Evolutionary conservation across 768 basidiomycete species (phyloP).

Genomic region (Chalciporus chontae): DNA sequence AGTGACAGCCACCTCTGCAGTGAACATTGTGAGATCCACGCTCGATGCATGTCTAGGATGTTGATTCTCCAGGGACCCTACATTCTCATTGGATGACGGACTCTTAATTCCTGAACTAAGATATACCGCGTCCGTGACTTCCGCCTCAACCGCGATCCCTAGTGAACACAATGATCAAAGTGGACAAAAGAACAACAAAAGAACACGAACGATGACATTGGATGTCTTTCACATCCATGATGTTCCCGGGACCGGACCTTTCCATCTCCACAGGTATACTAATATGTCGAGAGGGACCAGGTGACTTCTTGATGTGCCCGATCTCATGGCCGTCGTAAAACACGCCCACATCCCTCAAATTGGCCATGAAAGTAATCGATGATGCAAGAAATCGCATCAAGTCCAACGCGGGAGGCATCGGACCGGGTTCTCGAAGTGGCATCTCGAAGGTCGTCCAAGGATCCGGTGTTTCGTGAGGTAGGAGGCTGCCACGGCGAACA

Average conservation of each 20-base stretch:
- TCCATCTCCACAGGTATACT: constrained; percentile 53
- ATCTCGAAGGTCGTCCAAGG: constrained; percentile 83
- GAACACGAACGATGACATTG: constrained; percentile 31
- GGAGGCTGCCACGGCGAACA: constrained; percentile 65
- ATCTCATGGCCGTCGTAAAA: constrained; percentile 73
- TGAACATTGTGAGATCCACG: constrained; percentile 27
- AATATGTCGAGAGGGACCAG: constrained; percentile 45
- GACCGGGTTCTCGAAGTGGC: constrained; percentile 69
- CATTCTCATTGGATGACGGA: not conserved
- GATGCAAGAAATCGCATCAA: constrained; percentile 85
- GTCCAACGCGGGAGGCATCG: constrained; percentile 76
- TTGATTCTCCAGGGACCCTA: not conserved
- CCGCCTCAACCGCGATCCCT: constrained; percentile 75
- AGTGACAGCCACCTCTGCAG: constrained; percentile 5
- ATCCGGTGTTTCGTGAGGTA: constrained; percentile 13
- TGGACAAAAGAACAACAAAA: not conserved
- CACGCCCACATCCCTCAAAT: constrained; percentile 69
- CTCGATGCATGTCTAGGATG: constrained; percentile 33
- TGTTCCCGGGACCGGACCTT: constrained; percentile 44
- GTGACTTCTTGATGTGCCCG: constrained; percentile 57
- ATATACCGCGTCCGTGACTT: constrained; percentile 66
- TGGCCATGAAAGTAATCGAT: constrained; percentile 87
- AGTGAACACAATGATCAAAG: not conserved
- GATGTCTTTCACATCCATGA: constrained; percentile 56
- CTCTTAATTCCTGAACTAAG: not conserved